These are phyloP conservation scores for Schwanniomyces pseudopolymorphus DNA, from an alignment of 805 yeast genomes.

Conservation along the genomic window DNA sequence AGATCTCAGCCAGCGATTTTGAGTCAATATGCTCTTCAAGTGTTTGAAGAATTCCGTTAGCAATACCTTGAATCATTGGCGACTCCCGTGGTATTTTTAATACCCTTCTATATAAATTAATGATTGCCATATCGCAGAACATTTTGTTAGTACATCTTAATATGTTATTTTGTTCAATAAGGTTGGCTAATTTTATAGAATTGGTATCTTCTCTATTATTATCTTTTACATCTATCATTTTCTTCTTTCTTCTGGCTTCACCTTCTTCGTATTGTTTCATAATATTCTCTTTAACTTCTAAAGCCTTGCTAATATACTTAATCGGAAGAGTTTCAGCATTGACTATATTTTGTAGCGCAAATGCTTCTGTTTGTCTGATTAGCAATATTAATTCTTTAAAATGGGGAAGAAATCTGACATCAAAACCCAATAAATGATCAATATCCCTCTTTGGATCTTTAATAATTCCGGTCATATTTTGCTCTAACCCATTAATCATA, in stretches of 20 bases:
- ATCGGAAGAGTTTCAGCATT: constrained; percentile 14
- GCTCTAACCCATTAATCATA: constrained; percentile 16
- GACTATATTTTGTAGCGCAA: constrained; percentile 8
- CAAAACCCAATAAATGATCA: constrained; percentile 67
- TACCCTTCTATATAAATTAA: constrained; percentile 59
- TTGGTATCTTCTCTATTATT: constrained; percentile 3
- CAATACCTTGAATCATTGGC: constrained; percentile 47
- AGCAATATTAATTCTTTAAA: constrained; percentile 48
- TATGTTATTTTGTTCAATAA: constrained; percentile 30
- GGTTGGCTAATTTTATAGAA: constrained; percentile 16
- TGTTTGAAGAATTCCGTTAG: constrained; percentile 37
- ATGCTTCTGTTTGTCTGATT: constrained; percentile 26
- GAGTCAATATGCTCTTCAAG: constrained; percentile 41
- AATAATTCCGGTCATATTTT: background rate
- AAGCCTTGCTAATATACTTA: constrained; percentile 18
- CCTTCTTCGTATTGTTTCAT: constrained; percentile 20
- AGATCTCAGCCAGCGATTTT: constrained; percentile 52
- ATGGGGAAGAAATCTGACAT: constrained; percentile 57
- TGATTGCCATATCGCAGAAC: constrained; percentile 52
- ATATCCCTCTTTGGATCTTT: constrained; percentile 41
- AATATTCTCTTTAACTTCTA: constrained; percentile 26
- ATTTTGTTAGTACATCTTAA: constrained; percentile 51
- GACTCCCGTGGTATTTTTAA: constrained; percentile 47
- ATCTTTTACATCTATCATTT: constrained; percentile 13
- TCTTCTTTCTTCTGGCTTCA: constrained; percentile 24